Evolutionary conservation across 2,329 filamentous ascomycete genomes (phyloP), one percentile per base, ranked within the genome.

Genomic region (Chaetothyriales sp.): DNA sequence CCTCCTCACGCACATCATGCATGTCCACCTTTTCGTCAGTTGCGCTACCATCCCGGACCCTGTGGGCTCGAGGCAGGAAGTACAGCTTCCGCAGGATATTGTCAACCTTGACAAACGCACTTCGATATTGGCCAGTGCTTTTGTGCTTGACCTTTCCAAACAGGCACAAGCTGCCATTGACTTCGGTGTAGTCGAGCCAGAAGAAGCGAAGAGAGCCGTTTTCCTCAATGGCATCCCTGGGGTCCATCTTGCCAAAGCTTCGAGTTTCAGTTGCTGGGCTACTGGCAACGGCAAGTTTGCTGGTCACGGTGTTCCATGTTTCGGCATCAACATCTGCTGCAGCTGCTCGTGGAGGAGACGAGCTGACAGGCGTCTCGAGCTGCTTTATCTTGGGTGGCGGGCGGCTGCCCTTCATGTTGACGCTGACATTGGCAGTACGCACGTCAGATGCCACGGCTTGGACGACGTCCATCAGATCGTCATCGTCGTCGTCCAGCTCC

Each of bases 121-220:
- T 98, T 53, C 88, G 83, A 63, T 86, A 89, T 44, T 74, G 73
- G 48, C 78, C 81, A 1, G 79, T 86, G 61, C 81, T 84, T 66
- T 89, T 95, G 70, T 95, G 88, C 61, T 88, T 80, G 20, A 95
- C 90, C 64, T 98, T 98, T 56, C 92, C 92, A 63, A 98, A 96
- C 9, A 98, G 76, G 65, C 88, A 96, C 8, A 98, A 72, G 59
- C 82, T 92, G 53, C 90, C 90, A 61, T 89, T 88, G 64, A 95
- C 73, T 64, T 98, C 92, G 0, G 84, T 87, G 63, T 95, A 98
- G 67, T 98, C 92, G 6, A 86, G 84, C 92, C 92, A 98, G 71
- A 95, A 98, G 72, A 98, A 87, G 59, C 83, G 83, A 26, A 98
- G 73, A 59, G 85, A 93, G 36, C 90, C 92, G 62, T 98, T 89